Conservation (phyloP, 352 stramenopile genomes). For the Phytophthora cactorum region DNA sequence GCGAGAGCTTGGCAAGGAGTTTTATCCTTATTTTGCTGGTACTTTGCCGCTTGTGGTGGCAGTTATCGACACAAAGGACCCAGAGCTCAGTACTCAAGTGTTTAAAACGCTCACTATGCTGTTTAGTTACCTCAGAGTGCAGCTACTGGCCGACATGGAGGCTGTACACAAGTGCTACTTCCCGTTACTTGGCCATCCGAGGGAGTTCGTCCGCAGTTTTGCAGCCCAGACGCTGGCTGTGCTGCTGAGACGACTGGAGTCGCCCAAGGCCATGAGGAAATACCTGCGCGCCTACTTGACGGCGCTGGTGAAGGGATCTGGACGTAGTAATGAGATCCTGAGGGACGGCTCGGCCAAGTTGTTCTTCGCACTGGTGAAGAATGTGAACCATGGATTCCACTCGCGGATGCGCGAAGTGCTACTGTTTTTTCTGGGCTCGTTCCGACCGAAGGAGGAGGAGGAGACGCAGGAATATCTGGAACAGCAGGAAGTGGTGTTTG, state of each 20-base stretch:
- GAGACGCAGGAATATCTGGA: constrained; percentile 26
- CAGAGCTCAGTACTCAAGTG: constrained; percentile 89
- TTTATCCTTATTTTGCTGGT: constrained; percentile 82
- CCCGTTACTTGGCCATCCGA: constrained; percentile 82
- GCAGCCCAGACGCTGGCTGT: constrained; percentile 88
- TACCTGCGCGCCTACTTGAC: constrained; percentile 82
- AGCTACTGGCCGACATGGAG: constrained; percentile 89
- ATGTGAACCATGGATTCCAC: constrained; percentile 88
- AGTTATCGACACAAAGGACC: constrained; percentile 88
- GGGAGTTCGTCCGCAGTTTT: constrained; percentile 91
- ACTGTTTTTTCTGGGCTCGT: constrained; percentile 72
- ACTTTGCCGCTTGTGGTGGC: constrained; percentile 72
- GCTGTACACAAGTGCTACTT: constrained; percentile 93
- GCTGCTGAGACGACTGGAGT: constrained; percentile 81
- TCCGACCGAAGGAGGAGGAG: constrained; percentile 55
- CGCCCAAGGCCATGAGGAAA: constrained; percentile 75
- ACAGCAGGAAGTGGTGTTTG: constrained; percentile 50
- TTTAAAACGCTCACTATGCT: constrained; percentile 93
- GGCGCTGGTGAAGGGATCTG: constrained; percentile 73
- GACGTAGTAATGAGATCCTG: constrained; percentile 68
- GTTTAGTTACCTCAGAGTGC: constrained; percentile 86
- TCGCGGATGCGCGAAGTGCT: constrained; percentile 85
- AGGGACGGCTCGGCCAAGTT: constrained; percentile 87
- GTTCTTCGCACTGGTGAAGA: constrained; percentile 83
- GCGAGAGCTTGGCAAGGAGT: constrained; percentile 85